Conservation (phyloP, 257 asterid genomes). For the Rehmannia glutinosa region DNA sequence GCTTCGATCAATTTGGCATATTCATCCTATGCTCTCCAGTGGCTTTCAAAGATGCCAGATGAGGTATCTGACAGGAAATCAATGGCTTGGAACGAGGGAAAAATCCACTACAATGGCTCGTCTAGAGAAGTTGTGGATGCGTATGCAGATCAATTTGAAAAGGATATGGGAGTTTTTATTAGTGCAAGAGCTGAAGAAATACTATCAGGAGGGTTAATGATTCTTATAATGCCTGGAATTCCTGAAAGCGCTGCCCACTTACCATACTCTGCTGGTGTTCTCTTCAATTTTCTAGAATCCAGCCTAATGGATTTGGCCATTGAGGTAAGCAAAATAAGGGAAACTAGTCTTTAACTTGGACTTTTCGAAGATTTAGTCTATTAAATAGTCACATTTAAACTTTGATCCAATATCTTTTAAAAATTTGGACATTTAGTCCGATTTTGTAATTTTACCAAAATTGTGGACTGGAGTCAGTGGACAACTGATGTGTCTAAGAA, state of each 20-base stretch:
- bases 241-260: not conserved
- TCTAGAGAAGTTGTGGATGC: constrained; percentile 5
- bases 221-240: constrained; percentile 3
- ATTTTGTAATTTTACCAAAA: no score
- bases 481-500: no score
- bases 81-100: constrained; percentile 23
- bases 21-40: constrained; percentile 29
- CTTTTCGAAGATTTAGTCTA: no score
- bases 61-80: not conserved
- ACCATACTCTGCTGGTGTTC: not conserved
- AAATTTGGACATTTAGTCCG: no score
- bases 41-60: constrained; percentile 36
- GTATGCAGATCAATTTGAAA: constrained; percentile 26
- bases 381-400: no score
- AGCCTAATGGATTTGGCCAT: constrained; percentile 29
- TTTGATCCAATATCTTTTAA: no score
- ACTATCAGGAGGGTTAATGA: constrained; percentile 28
- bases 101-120: constrained; percentile 19
- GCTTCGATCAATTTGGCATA: constrained; percentile 23
- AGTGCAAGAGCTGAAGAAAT: constrained; percentile 34
- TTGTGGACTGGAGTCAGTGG: no score
- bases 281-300: constrained; percentile 1
- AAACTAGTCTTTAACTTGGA: no score
- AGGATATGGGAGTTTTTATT: constrained; percentile 24
- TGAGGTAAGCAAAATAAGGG: constrained; percentile 10